Evolutionary conservation across 2,329 filamentous ascomycete genomes (phyloP).

Genomic region (Tolypocladium nubicola): DNA sequence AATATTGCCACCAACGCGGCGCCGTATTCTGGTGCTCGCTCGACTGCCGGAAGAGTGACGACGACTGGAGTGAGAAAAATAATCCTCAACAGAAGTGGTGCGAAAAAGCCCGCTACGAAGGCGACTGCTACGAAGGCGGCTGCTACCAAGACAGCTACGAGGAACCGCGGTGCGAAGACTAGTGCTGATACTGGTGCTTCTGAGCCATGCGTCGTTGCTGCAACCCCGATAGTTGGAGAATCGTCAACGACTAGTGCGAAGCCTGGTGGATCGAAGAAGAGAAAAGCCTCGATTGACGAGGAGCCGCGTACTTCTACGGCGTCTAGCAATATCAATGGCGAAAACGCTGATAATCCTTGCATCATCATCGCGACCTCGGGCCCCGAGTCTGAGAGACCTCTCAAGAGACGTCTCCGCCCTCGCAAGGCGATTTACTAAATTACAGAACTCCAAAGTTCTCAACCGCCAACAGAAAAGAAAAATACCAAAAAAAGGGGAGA

Average conservation of each 20-base stretch:
- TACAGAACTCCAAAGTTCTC: not conserved
- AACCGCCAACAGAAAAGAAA: not conserved
- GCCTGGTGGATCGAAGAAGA: not conserved
- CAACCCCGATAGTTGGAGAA: not conserved
- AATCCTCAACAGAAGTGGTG: not conserved
- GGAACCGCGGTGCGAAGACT: not conserved
- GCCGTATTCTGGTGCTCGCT: not conserved
- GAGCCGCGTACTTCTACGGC: not conserved
- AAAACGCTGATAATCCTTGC: not conserved
- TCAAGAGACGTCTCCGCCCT: constrained; percentile 3
- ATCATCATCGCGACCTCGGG: not conserved
- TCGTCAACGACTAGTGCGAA: not conserved
- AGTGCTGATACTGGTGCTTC: not conserved
- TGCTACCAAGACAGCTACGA: no score
- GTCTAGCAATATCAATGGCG: not conserved
- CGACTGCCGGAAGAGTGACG: not conserved
- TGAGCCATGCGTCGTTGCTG: not conserved
- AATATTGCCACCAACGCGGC: constrained; percentile 3
- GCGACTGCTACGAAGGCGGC: not conserved
- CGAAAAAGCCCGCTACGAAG: not conserved
- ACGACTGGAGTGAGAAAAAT: not conserved
- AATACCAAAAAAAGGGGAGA: not conserved
- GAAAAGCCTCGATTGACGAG: not conserved
- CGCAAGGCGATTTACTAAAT: not conserved
- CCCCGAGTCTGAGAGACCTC: not conserved